phyloP scores from a whole-genome alignment of 768 basidiomycete species.

The Calocybe cyanea region DNA sequence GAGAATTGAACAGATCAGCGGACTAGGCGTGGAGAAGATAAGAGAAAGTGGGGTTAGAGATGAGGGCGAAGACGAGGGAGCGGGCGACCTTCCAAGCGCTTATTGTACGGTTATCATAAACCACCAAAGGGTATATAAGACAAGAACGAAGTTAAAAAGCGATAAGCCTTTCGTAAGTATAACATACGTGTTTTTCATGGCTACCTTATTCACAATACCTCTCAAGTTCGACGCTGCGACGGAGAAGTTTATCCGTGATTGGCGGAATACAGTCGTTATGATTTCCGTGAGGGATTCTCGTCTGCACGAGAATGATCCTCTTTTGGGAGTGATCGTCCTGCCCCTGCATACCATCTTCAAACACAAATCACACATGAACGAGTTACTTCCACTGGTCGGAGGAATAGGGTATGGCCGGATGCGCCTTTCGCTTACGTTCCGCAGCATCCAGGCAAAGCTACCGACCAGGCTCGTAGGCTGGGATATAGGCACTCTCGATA shows the following conservation, averaged over 20 bases:
- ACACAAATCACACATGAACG: slow-evolving; percentile 50
- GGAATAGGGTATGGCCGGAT: slow-evolving; percentile 67
- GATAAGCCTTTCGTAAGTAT: slow-evolving; percentile 40
- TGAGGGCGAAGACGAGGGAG: slow-evolving; percentile 49
- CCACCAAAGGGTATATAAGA: slow-evolving; percentile 40
- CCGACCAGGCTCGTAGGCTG: slow-evolving; percentile 59
- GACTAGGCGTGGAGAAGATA: slow-evolving; percentile 55
- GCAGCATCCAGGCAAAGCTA: slow-evolving; percentile 56
- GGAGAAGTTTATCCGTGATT: slow-evolving; percentile 67
- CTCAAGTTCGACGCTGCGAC: slow-evolving; percentile 57
- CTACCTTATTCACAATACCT: neutral
- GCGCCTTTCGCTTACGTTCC: slow-evolving; percentile 63
- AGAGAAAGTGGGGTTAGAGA: slow-evolving; percentile 52
- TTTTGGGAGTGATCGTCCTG: slow-evolving; percentile 68
- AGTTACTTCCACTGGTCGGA: slow-evolving; percentile 61
- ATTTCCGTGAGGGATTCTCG: slow-evolving; percentile 63
- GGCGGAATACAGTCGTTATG: slow-evolving; percentile 53
- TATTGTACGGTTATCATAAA: slow-evolving; percentile 52
- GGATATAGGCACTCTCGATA: slow-evolving; percentile 66
- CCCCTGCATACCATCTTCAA: slow-evolving; percentile 42
- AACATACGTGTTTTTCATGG: neutral
- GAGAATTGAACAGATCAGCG: slow-evolving; percentile 61
- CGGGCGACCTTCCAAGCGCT: slow-evolving; percentile 58
- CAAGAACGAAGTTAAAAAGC: slow-evolving; percentile 42
- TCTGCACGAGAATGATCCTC: slow-evolving; percentile 57